Percentiles rank a stretch among this genome's conserved stretches.
Conservation (phyloP, 2,329 filamentous ascomycete species). For the Pseudogymnoascus pannorum region DNA sequence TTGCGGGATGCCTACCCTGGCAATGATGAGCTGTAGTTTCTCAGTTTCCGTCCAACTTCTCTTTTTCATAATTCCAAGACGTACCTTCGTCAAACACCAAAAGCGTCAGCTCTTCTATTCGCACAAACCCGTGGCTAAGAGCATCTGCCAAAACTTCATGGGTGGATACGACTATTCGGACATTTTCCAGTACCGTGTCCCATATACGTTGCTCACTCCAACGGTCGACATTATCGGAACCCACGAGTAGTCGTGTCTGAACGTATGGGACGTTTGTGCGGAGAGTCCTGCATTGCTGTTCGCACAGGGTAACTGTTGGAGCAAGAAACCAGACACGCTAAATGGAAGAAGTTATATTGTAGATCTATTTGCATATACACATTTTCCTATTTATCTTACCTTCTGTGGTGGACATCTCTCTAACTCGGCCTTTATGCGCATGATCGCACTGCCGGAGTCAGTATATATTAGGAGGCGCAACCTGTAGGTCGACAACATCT, state of each 20-base stretch:
- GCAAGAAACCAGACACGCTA: slow-evolving; percentile 65
- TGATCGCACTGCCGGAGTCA: slow-evolving; percentile 46
- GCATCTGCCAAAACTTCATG: slow-evolving; percentile 54
- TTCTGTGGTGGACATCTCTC: slow-evolving; percentile 46
- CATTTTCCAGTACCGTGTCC: slow-evolving; percentile 49
- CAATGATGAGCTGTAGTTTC: slow-evolving; percentile 27
- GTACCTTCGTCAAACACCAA: slow-evolving; percentile 61
- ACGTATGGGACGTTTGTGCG: slow-evolving; percentile 48
- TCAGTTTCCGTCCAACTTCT: neutral
- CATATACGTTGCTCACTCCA: slow-evolving; percentile 55
- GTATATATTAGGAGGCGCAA: neutral
- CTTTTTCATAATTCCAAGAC: neutral
- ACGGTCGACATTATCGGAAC: slow-evolving; percentile 51
- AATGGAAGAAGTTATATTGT: neutral
- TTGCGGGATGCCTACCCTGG: slow-evolving; percentile 24
- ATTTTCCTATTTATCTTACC: slow-evolving; percentile 33
- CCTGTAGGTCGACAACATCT: neutral
- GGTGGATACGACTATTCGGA: slow-evolving; percentile 55
- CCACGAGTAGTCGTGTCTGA: slow-evolving; percentile 46
- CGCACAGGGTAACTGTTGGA: slow-evolving; percentile 59
- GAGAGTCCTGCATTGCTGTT: slow-evolving; percentile 59
- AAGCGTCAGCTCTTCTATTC: slow-evolving; percentile 45
- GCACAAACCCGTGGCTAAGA: slow-evolving; percentile 54
- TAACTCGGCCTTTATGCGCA: slow-evolving; percentile 60
- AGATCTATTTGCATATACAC: neutral